A percentile compares a stretch with the other conserved stretches of the same genome.
phyloP scores from a whole-genome alignment of 75 land plant species.

The Sequoia sempervirens region DNA sequence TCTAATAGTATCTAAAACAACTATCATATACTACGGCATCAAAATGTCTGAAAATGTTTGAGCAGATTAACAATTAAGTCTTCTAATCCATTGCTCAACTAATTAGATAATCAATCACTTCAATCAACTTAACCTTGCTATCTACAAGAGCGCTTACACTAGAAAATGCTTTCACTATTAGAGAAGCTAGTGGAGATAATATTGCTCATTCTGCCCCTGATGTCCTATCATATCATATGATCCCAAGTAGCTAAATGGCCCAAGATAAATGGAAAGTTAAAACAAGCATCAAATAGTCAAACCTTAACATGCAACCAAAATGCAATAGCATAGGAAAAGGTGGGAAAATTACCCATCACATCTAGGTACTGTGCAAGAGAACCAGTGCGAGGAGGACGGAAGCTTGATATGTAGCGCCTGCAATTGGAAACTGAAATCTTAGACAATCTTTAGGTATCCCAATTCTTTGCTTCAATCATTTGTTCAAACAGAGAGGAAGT shows the following conservation, averaged over 20 bases:
- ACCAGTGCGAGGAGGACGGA: slow-evolving; percentile 61
- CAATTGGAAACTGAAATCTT: not conserved
- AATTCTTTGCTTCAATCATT: not conserved
- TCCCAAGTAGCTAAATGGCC: not conserved
- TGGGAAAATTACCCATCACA: slow-evolving; percentile 47
- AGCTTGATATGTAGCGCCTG: slow-evolving; percentile 87
- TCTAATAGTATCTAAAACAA: not conserved
- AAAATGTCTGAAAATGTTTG: not conserved
- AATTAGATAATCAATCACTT: not conserved
- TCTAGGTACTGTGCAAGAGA: slow-evolving; percentile 56
- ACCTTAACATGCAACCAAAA: not conserved
- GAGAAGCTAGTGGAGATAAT: not conserved
- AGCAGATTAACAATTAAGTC: not conserved
- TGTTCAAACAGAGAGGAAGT: not conserved
- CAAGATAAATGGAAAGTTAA: not conserved
- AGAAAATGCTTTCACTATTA: not conserved
- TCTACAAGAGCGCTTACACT: not conserved
- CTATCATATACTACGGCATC: not conserved
- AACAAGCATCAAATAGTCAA: not conserved
- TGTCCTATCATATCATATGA: not conserved
- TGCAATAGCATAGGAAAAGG: not conserved
- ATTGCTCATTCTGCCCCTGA: not conserved
- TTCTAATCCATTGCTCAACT: not conserved
- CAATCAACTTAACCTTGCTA: not conserved
- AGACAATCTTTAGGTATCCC: not conserved